phyloP scores from a whole-genome alignment of 345 rosid genomes.

The Arabidopsis thaliana region DNA sequence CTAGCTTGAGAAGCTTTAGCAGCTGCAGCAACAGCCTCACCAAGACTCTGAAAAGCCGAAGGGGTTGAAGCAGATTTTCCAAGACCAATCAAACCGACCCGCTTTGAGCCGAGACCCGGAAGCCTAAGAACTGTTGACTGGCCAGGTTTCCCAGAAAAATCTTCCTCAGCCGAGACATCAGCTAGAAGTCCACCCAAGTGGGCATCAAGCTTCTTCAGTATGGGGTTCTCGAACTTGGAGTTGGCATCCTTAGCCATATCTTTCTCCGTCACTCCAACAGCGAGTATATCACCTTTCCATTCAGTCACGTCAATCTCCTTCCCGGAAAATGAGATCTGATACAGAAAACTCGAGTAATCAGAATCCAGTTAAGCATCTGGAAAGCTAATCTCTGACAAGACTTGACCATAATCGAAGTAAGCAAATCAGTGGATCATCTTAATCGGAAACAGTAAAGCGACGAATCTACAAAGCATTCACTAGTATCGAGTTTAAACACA shows the following conservation, averaged over 20 bases:
- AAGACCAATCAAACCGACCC: slow-evolving; percentile 91
- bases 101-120: slow-evolving; percentile 79
- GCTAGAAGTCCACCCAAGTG: slow-evolving; percentile 78
- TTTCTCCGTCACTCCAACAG: slow-evolving; percentile 92
- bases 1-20: slow-evolving; percentile 83
- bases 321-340: slow-evolving; percentile 77
- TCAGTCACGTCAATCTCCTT: slow-evolving; percentile 74
- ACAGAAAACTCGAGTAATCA: slow-evolving; percentile 1
- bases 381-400: not conserved
- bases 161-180: slow-evolving; percentile 91
- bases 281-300: slow-evolving; percentile 96
- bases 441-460: slow-evolving; percentile 7
- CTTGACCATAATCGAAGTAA: not conserved
- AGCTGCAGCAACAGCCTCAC: slow-evolving; percentile 84
- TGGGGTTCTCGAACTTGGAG: slow-evolving; percentile 75
- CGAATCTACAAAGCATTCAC: slow-evolving; percentile 9
- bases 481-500: slow-evolving; percentile 23
- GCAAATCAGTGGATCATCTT: not conserved
- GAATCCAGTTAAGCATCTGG: not conserved
- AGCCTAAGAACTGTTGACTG: slow-evolving; percentile 81
- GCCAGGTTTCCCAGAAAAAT: slow-evolving; percentile 85
- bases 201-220: slow-evolving; percentile 69
- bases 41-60: slow-evolving; percentile 62
- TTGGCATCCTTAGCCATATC: slow-evolving; percentile 72
- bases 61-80: slow-evolving; percentile 68